These are phyloP conservation scores for Thinopyrum elongatum DNA, from an alignment of 176 grass and related monocot species.

Conservation along the genomic window DNA sequence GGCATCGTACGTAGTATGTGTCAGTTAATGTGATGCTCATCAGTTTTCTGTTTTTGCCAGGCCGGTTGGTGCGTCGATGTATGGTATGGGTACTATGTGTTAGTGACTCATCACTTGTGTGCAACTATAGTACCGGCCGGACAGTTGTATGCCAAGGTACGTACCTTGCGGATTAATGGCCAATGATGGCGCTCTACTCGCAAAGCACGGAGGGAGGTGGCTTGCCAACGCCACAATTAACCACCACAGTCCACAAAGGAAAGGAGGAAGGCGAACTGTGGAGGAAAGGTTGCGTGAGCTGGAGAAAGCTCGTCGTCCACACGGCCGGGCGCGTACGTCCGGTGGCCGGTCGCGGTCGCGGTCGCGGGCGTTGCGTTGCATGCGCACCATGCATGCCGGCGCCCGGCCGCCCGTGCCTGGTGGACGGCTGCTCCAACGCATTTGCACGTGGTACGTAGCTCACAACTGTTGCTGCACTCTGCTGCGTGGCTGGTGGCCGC, in stretches of 20 bases:
- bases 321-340: neutral
- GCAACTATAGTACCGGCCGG: no score
- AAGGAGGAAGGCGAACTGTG: neutral
- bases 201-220: no score
- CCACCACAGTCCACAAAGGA: no score
- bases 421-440: neutral
- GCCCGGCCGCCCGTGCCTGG: neutral
- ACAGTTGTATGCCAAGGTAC: no score
- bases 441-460: neutral
- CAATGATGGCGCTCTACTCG: neutral
- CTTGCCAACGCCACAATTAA: no score
- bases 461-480: slow-evolving; percentile 6
- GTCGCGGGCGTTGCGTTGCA: slow-evolving; percentile 18
- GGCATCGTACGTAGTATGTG: no score
- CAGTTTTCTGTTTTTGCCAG: no score
- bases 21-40: no score
- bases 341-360: slow-evolving; percentile 32
- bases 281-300: neutral
- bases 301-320: slow-evolving; percentile 35
- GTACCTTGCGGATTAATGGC: neutral
- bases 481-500: neutral
- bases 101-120: neutral
- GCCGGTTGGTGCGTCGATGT: neutral
- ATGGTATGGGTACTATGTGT: no score
- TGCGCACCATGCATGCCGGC: neutral